These are phyloP conservation scores for Paramecium primaurelia DNA, from an alignment of 73 alveolate genomes.

Conservation along the genomic window DNA sequence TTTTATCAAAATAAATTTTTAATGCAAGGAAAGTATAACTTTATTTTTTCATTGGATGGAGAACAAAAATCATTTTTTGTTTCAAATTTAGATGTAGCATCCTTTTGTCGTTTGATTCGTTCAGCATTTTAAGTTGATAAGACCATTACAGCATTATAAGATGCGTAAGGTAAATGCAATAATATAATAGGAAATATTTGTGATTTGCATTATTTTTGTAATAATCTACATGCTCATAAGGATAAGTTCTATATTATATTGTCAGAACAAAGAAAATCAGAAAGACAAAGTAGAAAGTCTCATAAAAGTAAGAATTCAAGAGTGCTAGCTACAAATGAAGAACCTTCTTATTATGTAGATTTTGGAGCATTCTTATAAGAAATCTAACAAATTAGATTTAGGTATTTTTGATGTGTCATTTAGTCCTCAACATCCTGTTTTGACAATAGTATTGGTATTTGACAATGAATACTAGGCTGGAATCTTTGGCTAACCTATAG, in stretches of 20 bases:
- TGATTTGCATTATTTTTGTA: constrained; percentile 24
- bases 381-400: neutral
- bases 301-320: neutral
- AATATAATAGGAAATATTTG: neutral
- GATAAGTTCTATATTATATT: neutral
- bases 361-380: neutral
- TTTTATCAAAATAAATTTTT: neutral
- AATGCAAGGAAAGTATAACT: neutral
- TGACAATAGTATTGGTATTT: neutral
- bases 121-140: constrained; percentile 7
- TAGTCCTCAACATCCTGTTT: neutral
- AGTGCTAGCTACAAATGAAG: neutral
- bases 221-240: neutral
- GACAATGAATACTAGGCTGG: constrained; percentile 18
- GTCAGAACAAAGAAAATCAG: neutral
- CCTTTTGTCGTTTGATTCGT: constrained; percentile 13
- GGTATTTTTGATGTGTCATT: neutral
- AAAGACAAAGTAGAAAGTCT: neutral
- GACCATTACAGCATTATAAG: neutral
- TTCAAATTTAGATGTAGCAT: neutral
- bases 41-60: constrained; percentile 36
- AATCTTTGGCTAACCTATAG: neutral
- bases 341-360: constrained; percentile 12
- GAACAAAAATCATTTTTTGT: constrained; percentile 3
- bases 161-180: constrained; percentile 22